Base-by-base conservation (phyloP, 2,329 filamentous ascomycete genomes). In the Xylaria hypoxylon region DNA sequence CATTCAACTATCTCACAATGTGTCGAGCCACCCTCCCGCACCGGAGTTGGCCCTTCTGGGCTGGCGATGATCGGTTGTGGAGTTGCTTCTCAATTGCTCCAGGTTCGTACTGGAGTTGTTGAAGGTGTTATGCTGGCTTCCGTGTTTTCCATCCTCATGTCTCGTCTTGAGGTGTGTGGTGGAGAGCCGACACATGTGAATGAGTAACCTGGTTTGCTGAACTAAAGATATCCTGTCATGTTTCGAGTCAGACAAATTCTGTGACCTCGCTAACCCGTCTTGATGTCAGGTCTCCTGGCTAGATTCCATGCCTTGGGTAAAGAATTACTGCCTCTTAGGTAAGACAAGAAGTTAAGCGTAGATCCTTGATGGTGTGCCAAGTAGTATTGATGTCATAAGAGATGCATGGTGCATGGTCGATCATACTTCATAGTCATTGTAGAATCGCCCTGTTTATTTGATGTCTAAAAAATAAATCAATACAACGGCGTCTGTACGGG, bases 131-230 rank as follows among this genome's bases (percentile, higher is more conserved):
- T 88, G 73, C 83, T 83, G 84, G 85, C 85, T 90, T 85, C 81
- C 82, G 89, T 87, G 82, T 77, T 79, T 75, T 78, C 75, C 73
- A 72, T 69, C 75, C 77, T 74, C 79, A 75, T 80, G 81, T 80
- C 81, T 81, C 89, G 90, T 92, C 86, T 87, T 86, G 86, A 81
- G 77, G 77, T 79, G 76, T 76, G 74, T 75, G 76, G 73, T 78
- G 75, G 77, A 79, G 78, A 82, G 86, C 87, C 87, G 88, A 88
- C 78, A 78, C 81, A 78, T 80, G 82, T 85, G 87, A 85, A 84
- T 90, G 89, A 90, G 85, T 91, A 89, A 86, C 87, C 74, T 79
- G 87, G 89, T 87, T 89, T 87, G 87, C 89, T 90, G 86, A 88
- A 80, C 44, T 52, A 28, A 56, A 40, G 40, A 19, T 26, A 44